Evolutionary conservation across 345 rosid genomes (phyloP).

Genomic region (Tarenaya hassleriana): DNA sequence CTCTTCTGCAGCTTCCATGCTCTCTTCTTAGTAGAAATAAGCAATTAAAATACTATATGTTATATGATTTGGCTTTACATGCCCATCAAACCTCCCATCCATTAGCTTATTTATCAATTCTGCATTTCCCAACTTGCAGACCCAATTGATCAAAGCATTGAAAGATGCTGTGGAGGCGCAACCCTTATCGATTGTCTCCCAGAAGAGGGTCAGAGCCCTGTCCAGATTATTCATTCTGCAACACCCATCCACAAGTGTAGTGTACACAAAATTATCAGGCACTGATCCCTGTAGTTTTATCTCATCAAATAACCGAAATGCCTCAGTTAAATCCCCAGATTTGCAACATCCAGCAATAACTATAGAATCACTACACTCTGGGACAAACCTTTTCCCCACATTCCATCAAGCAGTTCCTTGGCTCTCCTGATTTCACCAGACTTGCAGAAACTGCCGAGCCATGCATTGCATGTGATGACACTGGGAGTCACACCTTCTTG

Average conservation of each 20-base stretch:
- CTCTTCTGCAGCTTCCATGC: conserved; percentile 47
- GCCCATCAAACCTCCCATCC: conserved; percentile 36
- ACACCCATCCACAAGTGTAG: conserved; percentile 58
- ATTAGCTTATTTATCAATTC: conserved; percentile 35
- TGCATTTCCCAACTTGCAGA: conserved; percentile 47
- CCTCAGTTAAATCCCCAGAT: conserved; percentile 48
- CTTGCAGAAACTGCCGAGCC: conserved; percentile 60
- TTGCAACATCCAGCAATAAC: conserved; percentile 76
- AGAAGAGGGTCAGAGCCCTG: conserved; percentile 49
- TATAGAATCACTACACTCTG: conserved; percentile 48
- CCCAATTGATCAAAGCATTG: conserved; percentile 55
- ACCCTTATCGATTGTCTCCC: conserved; percentile 45
- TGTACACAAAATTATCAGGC: conserved; percentile 57
- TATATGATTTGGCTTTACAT: conserved; percentile 45
- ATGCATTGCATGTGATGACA: conserved; percentile 51
- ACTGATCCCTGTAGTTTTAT: conserved; percentile 50
- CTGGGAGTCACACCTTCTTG: conserved; percentile 49
- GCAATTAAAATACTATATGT: conserved; percentile 69
- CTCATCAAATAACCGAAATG: conserved; percentile 51
- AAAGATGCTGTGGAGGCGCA: conserved; percentile 41
- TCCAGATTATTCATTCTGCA: conserved; percentile 53
- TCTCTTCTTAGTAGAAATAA: conserved; percentile 50
- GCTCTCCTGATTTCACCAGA: conserved; percentile 52
- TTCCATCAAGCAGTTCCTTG: conserved; percentile 49
- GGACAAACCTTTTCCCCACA: conserved; percentile 45